Base-by-base conservation (phyloP, 768 basidiomycete species). In the Pleurotus platypus region DNA sequence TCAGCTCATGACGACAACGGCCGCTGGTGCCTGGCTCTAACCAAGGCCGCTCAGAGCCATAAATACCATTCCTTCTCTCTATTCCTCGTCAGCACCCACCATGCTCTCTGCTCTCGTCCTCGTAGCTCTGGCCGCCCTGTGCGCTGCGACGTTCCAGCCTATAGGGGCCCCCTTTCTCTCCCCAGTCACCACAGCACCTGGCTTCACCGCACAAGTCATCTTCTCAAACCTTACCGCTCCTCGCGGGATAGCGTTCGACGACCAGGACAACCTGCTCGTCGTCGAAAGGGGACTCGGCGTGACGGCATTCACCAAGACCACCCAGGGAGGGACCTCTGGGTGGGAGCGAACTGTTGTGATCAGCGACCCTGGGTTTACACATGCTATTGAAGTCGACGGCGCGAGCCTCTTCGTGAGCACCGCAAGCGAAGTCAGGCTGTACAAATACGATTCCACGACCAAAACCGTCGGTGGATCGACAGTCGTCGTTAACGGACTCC, bases 201-300 rank as follows among this genome's bases (percentile, higher is more conserved):
- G 75, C 5, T 70, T 75, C 55, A 50, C 61, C 9, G 72, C 76
- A 9, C 60, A 59, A 6, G 71, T 77, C 5, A 47, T 76, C 20
- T 78, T 75, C 58, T 75, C 75, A 7, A 75, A 75, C 54, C 66
- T 78, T 12, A 74, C 77, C 2, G 61, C 64, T 8, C 78, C 78
- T 15, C 70, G 77, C 16, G 76, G 76, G 9, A 75, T 78, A 30
- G 62, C 72, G 4, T 70, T 78, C 46, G 78, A 80, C 56, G 58
- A 61, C 2, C 43, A 61, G 26, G 62, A 70, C 27, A 77, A 78
- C 58, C 60, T 78, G 20, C 70, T 78, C 13, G 76, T 77, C 8
- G 70, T 78, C 27, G 77, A 78, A 56, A 69, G 73, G 20, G 75
- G 76, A 1, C 62, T 73, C 22, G 77, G 77, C 9, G 66, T 78